Evolutionary conservation across 306 rosid species (phyloP).

Genomic region (Corylus avellana): DNA sequence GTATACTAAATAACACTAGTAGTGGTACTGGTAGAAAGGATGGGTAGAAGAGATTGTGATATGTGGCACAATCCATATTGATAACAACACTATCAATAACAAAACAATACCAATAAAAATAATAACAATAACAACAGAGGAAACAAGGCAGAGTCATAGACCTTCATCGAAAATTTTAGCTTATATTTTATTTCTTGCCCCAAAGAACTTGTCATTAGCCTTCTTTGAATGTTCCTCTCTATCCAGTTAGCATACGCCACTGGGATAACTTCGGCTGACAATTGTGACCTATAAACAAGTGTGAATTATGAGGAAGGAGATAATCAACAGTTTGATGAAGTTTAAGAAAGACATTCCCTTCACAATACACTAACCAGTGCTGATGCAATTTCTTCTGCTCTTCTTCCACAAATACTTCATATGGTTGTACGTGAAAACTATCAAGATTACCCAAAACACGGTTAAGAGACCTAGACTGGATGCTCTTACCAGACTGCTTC

Average conservation of each 20-base stretch:
- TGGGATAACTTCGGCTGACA: slow-evolving; percentile 76
- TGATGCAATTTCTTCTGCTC: slow-evolving; percentile 84
- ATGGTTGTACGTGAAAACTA: slow-evolving; percentile 75
- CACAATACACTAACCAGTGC: slow-evolving; percentile 73
- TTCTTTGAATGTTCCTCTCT: slow-evolving; percentile 50
- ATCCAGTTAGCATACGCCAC: slow-evolving; percentile 63
- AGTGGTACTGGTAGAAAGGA: too few species aligned
- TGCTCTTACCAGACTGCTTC: slow-evolving; percentile 84
- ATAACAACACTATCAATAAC: not conserved
- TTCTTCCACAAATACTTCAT: slow-evolving; percentile 77
- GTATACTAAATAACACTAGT: slow-evolving; percentile 2
- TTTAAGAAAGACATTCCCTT: slow-evolving; percentile 9
- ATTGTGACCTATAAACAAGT: slow-evolving; percentile 57
- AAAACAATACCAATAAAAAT: not conserved
- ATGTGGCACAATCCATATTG: too few species aligned
- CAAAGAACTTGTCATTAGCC: slow-evolving; percentile 46
- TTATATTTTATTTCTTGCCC: slow-evolving; percentile 57
- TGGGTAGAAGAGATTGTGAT: too few species aligned
- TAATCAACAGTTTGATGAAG: not conserved
- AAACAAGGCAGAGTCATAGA: slow-evolving; percentile 41
- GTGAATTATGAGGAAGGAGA: slow-evolving; percentile 15
- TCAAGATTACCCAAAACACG: slow-evolving; percentile 80
- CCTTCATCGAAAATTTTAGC: slow-evolving; percentile 46
- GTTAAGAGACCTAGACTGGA: slow-evolving; percentile 75
- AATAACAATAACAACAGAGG: not conserved